phyloP scores from a whole-genome alignment of 2,329 filamentous ascomycete species.

The Gaeumannomyces tritici region DNA sequence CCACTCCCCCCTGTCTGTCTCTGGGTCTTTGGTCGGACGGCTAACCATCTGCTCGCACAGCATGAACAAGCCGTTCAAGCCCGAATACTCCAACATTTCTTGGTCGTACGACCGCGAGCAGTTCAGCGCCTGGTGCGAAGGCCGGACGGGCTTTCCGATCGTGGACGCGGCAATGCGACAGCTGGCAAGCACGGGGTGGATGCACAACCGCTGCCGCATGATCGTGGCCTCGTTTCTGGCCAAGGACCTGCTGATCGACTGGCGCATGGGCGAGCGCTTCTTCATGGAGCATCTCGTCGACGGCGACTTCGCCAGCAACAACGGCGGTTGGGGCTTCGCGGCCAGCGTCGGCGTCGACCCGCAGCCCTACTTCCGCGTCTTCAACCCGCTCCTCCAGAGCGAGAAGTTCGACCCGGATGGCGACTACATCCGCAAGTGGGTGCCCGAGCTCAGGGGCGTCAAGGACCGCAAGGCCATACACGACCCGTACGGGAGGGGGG shows the following conservation, averaged over 20 bases:
- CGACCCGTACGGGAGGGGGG: conserved; percentile 66
- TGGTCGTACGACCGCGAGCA: conserved; percentile 68
- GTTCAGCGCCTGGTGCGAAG: conserved; percentile 66
- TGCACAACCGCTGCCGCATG: conserved; percentile 85
- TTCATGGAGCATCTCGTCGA: conserved; percentile 79
- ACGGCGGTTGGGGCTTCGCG: conserved; percentile 48
- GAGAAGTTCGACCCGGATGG: conserved; percentile 77
- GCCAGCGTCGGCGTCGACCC: conserved; percentile 26
- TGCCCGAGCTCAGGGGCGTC: conserved; percentile 61
- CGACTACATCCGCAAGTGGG: conserved; percentile 73
- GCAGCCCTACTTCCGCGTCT: conserved; percentile 74
- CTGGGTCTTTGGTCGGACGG: background rate
- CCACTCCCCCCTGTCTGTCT: background rate
- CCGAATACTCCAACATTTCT: conserved; percentile 69
- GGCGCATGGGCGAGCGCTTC: conserved; percentile 70
- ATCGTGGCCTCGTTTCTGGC: conserved; percentile 70
- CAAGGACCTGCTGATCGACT: conserved; percentile 75
- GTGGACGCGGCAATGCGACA: conserved; percentile 85
- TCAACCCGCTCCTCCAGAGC: conserved; percentile 76
- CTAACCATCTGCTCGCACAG: conserved; percentile 11
- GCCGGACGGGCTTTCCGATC: conserved; percentile 70
- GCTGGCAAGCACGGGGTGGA: conserved; percentile 56
- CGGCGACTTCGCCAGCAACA: conserved; percentile 73
- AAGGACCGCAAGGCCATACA: conserved; percentile 61
- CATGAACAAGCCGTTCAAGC: conserved; percentile 62